Percentiles rank a stretch among this genome's conserved stretches.
phyloP scores from a whole-genome alignment of 495 filamentous ascomycete species.

The Neurospora sp. region DNA sequence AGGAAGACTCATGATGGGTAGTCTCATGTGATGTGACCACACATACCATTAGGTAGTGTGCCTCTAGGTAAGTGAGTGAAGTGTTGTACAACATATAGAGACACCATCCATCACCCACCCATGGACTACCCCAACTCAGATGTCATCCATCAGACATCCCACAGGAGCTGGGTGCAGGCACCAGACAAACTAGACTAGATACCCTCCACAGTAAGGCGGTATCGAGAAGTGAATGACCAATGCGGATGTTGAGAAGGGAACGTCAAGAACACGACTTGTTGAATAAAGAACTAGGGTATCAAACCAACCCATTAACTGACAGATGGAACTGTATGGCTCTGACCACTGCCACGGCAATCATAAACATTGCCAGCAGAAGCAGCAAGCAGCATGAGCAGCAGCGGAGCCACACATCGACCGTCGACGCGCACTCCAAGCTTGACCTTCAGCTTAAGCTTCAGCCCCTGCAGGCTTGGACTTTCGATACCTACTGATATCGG shows the following conservation, averaged over 20 bases:
- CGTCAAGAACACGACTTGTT: background rate
- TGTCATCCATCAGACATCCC: background rate
- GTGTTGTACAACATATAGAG: background rate
- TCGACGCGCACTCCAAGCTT: background rate
- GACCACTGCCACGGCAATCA: background rate
- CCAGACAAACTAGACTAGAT: background rate
- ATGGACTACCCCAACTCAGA: background rate
- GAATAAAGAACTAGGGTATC: background rate
- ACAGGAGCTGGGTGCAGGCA: background rate
- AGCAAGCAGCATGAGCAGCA: background rate
- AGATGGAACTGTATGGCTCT: background rate
- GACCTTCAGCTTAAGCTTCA: background rate
- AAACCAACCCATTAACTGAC: background rate
- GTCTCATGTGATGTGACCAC: background rate
- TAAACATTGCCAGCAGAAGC: background rate
- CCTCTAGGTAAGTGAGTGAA: background rate
- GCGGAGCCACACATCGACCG: background rate
- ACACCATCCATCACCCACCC: background rate
- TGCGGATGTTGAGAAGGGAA: background rate
- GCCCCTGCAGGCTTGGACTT: background rate
- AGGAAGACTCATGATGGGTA: background rate
- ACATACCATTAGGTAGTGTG: background rate
- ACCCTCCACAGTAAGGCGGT: background rate
- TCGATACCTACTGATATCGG: background rate
- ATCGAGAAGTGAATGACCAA: background rate